Evolutionary conservation across 2,329 filamentous ascomycete species (phyloP), one percentile per base, ranked within the genome.

Genomic region (Diaporthe longicolla): DNA sequence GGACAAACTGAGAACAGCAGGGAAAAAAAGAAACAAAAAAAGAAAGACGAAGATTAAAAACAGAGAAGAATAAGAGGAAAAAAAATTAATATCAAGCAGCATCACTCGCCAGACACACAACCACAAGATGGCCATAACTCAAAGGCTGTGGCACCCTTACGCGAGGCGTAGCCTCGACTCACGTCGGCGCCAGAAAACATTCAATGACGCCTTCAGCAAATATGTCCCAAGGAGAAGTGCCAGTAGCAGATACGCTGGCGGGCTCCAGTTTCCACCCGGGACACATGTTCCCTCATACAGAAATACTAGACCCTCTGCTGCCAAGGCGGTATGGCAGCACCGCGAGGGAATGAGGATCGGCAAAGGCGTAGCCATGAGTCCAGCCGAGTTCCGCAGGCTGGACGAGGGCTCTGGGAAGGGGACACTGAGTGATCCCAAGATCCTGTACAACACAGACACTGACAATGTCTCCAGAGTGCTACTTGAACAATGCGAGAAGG

Each of bases 371-470:
- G 15, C 58, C 7, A 43, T 59, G 57, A 40, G 15, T 0, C 35
- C 1, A 0, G 15, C 0, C 2, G 24, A 61, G 3, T 11, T 2
- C 4, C 0, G 4, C 4, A 29, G 5, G 0, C 15, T 61, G 7
- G 5, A 3, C 1, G 0, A 21, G 0, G 58, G 58, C 15, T 24
- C 37, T 9, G 58, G 58, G 7, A 19, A 43, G 1, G 58, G 58
- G 2, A 43, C 58, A 11, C 24, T 61, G 13, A 40, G 26, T 21
- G 15, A 61, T 24, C 58, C 58, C 7, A 61, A 61, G 19, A 40
- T 61, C 1, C n/a, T 29, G 0, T 61, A 61, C 37, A 61, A 61
- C 6, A 43, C 58, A 5, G 1, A 43, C 0, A 43, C 24, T 5
- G 15, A 7, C 10, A 2, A 1, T 13, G 58, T 61, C 2, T 61